Percentiles rank a stretch among this genome's conserved stretches.
Conservation (phyloP, 1,284 basidiomycete genomes). For the Puccinia coronata region DNA sequence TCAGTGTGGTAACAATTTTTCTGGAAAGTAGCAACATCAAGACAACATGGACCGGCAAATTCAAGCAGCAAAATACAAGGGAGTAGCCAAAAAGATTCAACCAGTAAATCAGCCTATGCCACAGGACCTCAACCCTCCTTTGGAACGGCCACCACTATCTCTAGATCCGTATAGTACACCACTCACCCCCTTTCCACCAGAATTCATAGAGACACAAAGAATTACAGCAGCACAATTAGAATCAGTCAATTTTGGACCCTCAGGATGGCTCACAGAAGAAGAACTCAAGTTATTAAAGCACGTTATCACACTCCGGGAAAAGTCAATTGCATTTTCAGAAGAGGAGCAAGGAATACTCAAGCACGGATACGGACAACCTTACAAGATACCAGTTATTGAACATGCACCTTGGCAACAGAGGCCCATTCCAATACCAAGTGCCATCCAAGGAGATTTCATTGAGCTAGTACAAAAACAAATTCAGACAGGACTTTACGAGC, state of each 20-base stretch:
- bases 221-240: not conserved
- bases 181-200: not conserved
- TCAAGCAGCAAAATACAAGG: not conserved
- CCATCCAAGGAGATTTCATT: not conserved
- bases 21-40: no score
- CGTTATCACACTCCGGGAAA: not conserved
- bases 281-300: not conserved
- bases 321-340: slow-evolving; percentile 3
- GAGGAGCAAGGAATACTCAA: not conserved
- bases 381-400: not conserved
- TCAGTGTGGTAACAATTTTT: no score
- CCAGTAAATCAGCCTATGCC: slow-evolving; percentile 11
- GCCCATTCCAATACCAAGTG: slow-evolving; percentile 1
- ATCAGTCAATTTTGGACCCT: slow-evolving; percentile 12
- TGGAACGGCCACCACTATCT: not conserved
- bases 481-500: not conserved
- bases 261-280: slow-evolving; percentile 8
- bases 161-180: not conserved
- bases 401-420: slow-evolving; percentile 24
- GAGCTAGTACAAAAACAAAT: not conserved
- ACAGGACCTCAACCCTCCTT: not conserved
- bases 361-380: slow-evolving; percentile 13
- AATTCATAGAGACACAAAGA: not conserved
- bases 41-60: not conserved
- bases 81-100: not conserved